Conservation (phyloP, 768 basidiomycete species). For the Kwoniella mangroviensis region DNA sequence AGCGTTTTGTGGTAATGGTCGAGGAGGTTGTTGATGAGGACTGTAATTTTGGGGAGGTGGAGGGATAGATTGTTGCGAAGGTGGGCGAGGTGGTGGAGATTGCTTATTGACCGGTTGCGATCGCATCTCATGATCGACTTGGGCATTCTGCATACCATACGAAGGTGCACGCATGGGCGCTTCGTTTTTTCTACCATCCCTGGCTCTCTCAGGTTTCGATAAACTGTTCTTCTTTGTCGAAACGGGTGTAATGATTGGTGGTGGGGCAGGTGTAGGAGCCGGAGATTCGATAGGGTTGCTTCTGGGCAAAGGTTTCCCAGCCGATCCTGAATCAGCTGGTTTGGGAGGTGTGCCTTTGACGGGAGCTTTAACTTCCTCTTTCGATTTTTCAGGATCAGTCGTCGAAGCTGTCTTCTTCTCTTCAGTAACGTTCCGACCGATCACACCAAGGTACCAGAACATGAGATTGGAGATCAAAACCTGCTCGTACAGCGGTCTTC, state of each 20-base stretch:
- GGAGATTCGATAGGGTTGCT: conserved; percentile 16
- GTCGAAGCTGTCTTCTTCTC: conserved; percentile 48
- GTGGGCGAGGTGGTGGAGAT: conserved; percentile 24
- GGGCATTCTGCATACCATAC: conserved; percentile 91
- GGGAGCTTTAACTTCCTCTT: conserved; percentile 42
- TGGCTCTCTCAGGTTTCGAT: conserved; percentile 65
- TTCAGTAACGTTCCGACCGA: conserved; percentile 79
- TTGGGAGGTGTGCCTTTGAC: conserved; percentile 49
- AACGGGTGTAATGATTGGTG: conserved; percentile 13
- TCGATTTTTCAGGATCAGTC: conserved; percentile 38
- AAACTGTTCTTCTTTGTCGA: conserved; percentile 58
- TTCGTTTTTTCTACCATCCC: conserved; percentile 84
- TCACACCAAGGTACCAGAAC: conserved; percentile 98
- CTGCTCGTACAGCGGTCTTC: conserved; percentile 95
- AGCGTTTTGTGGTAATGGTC: conserved; percentile 17
- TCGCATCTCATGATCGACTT: conserved; percentile 78
- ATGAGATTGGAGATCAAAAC: conserved; percentile 63
- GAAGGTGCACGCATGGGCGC: conserved; percentile 85
- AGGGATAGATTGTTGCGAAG: conserved; percentile 13
- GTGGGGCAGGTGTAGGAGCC: conserved; percentile 11
- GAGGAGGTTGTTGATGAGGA: conserved; percentile 20
- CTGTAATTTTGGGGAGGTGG: conserved; percentile 13
- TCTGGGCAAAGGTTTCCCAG: conserved; percentile 29
- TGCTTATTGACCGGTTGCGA: conserved; percentile 15
- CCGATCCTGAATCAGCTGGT: conserved; percentile 44